phyloP scores from a whole-genome alignment of 257 asterid species.

The Anisodus tanguticus region DNA sequence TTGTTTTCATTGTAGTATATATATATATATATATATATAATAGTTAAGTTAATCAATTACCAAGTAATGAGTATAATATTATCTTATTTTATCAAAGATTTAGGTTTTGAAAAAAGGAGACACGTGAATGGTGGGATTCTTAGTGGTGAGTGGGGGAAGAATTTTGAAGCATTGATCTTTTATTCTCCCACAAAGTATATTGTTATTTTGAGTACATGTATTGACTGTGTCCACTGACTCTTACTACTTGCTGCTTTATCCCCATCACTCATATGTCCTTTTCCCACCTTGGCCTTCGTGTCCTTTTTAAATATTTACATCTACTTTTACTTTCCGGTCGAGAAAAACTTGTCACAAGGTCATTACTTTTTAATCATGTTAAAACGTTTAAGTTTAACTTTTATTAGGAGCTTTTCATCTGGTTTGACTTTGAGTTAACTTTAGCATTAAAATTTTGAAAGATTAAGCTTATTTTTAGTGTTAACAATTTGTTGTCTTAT shows the following conservation, averaged over 20 bases:
- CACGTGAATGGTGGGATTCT: conserved; percentile 28
- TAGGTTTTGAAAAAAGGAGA: neutral
- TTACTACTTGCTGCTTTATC: conserved; percentile 24
- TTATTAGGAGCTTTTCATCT: neutral
- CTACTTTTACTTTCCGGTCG: neutral
- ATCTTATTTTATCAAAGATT: neutral
- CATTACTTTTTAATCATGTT: neutral
- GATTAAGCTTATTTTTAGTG: neutral
- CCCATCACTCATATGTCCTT: conserved; percentile 41
- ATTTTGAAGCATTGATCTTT: conserved; percentile 38
- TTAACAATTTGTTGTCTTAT: neutral
- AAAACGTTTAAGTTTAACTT: neutral
- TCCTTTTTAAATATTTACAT: neutral
- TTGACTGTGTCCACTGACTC: conserved; percentile 54
- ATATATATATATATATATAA: too few species aligned
- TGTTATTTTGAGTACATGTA: conserved; percentile 23
- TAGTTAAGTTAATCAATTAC: too few species aligned
- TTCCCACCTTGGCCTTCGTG: conserved; percentile 42
- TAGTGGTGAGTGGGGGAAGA: conserved; percentile 37
- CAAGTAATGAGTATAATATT: neutral
- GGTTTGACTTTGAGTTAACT: neutral
- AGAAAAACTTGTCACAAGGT: neutral
- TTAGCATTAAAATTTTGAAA: neutral
- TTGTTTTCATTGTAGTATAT: too few species aligned
- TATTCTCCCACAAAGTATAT: neutral